Conservation (phyloP, 2,329 filamentous ascomycete genomes). For the Colletotrichum cordylinicola region DNA sequence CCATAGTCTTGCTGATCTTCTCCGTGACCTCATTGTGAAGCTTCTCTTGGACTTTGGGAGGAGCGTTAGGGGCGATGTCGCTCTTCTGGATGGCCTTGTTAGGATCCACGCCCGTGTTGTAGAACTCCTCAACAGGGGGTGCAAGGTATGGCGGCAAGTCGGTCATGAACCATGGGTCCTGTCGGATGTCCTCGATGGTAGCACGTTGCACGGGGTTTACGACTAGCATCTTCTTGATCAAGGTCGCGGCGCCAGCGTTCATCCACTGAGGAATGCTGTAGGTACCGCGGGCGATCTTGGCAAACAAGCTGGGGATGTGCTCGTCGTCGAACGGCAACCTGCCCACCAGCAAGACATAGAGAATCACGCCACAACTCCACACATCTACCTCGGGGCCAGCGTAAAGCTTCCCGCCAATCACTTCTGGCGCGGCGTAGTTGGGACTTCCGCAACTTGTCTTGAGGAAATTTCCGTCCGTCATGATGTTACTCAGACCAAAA, state of each 20-base stretch:
- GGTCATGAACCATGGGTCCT: slow-evolving; percentile 92
- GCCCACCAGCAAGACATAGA: slow-evolving; percentile 82
- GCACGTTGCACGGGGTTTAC: slow-evolving; percentile 95
- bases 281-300: slow-evolving; percentile 94
- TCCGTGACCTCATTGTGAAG: slow-evolving; percentile 91
- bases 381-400: slow-evolving; percentile 98
- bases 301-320: slow-evolving; percentile 95
- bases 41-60: slow-evolving; percentile 82
- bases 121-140: slow-evolving; percentile 87
- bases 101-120: slow-evolving; percentile 92
- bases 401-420: slow-evolving; percentile 97
- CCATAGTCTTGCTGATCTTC: slow-evolving; percentile 98
- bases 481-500: slow-evolving; percentile 98
- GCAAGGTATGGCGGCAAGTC: slow-evolving; percentile 87
- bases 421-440: slow-evolving; percentile 97
- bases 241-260: slow-evolving; percentile 77
- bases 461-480: slow-evolving; percentile 99
- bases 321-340: slow-evolving; percentile 96
- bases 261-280: slow-evolving; percentile 94
- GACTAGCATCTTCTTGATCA: slow-evolving; percentile 94
- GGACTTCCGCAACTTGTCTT: slow-evolving; percentile 98
- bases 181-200: slow-evolving; percentile 90
- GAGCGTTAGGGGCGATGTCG: slow-evolving; percentile 80
- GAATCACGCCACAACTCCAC: slow-evolving; percentile 94
- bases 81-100: slow-evolving; percentile 88